Base-by-base conservation (phyloP, 2,329 filamentous ascomycete species). In the Metarhizium sp. region DNA sequence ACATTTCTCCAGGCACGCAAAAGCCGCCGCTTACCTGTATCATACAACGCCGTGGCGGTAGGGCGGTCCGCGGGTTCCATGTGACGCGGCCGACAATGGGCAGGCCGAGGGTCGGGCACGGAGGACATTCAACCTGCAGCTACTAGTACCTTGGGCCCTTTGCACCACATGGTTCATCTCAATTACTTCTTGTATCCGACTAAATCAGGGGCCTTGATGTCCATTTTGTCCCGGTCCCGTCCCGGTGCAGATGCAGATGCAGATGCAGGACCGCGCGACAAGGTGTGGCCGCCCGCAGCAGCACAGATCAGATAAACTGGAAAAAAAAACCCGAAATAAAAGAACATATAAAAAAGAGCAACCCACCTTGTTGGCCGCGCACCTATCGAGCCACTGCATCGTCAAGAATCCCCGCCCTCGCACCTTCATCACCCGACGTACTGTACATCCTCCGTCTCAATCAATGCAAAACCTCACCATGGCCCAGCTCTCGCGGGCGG, bases 11-110 rank as follows among this genome's bases (percentile, higher is more conserved):
- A 43, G 20, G 42, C 25, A 2, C 32, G 32, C 32, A 7, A 34
- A 1, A 7, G 7, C 32, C 6, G 32, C 10, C 32, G 32, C 32
- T 25, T 25, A 25, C 25, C 25, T 25, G 25, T 25, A 25, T 25
- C 25, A 25, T 25, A 25, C 25, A 25, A 25, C 25, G 25, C 25
- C 25, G 25, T 25, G 25, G 25, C 25, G 25, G 25, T 25, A 25
- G 48, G 14, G 47, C 55, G 52, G 55, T 54, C 55, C 55, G 55
- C 55, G 52, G 52, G 47, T 46, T 50, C 52, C 55, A 56, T 47
- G n/a, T 40, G 46, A 43, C 13, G 30, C n/a, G 42, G 18, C 42
- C 4, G 18, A 45, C 42, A 11, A 16, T 5, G 11, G 38, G 13
- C 38, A 40, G 14, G 55, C 55, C 46, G 55, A 40, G 38, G 46